Evolutionary conservation across 2,329 filamentous ascomycete genomes (phyloP).

Genomic region (Lecanosticta acicola): DNA sequence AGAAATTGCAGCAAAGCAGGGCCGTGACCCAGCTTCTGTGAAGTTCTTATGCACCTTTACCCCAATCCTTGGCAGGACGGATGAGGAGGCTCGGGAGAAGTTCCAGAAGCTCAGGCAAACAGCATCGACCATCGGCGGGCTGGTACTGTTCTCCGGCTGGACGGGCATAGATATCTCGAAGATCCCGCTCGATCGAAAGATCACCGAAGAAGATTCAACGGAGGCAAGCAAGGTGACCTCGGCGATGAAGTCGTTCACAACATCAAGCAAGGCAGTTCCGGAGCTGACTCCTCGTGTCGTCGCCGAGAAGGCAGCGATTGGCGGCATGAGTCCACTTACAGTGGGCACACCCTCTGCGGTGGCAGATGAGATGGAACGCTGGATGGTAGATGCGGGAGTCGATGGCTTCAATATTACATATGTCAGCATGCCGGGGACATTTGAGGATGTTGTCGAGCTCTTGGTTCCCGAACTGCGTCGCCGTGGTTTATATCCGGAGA

Average conservation of each 20-base stretch:
- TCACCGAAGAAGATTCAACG: conserved; percentile 50
- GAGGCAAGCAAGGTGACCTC: conserved; percentile 44
- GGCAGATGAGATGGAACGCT: conserved; percentile 45
- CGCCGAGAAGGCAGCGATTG: conserved; percentile 45
- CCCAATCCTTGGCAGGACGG: conserved; percentile 58
- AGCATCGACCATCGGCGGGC: conserved; percentile 59
- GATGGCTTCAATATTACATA: conserved; percentile 43
- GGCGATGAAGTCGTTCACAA: conserved; percentile 33
- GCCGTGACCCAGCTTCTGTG: conserved; percentile 54
- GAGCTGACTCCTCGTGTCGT: conserved; percentile 43
- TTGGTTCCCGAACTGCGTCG: conserved; percentile 45
- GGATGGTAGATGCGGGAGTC: conserved; percentile 41
- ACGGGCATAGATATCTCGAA: conserved; percentile 58
- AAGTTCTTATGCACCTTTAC: conserved; percentile 64
- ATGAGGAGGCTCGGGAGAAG: conserved; percentile 61
- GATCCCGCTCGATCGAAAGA: conserved; percentile 48
- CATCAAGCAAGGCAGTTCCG: conserved; percentile 43
- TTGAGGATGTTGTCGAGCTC: conserved; percentile 48
- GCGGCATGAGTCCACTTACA: conserved; percentile 45
- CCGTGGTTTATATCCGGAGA: conserved; percentile 28
- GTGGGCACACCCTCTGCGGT: conserved; percentile 44
- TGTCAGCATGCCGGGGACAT: conserved; percentile 48
- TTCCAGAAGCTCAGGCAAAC: conserved; percentile 56
- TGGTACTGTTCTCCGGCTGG: conserved; percentile 69
- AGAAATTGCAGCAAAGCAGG: conserved; percentile 44